Evolutionary conservation across 2,329 filamentous ascomycete species (phyloP).

Genomic region (Diatrype stigma): DNA sequence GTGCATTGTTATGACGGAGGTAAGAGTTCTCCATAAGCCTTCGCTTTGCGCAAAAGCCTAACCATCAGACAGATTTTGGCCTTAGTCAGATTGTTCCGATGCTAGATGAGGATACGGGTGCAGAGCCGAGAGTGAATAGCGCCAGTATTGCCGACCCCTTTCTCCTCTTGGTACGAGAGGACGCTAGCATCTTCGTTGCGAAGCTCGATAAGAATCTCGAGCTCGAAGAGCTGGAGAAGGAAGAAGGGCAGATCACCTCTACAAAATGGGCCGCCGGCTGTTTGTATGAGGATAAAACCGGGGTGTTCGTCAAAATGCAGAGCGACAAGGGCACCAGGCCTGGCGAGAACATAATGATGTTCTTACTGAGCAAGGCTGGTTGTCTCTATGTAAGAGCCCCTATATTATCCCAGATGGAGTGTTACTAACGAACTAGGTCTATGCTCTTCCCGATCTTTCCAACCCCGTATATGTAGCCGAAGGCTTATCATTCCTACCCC

Average conservation of each 20-base stretch:
- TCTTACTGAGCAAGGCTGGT: constrained; percentile 71
- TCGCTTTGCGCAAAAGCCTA: constrained; percentile 1
- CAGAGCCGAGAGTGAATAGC: constrained; percentile 71
- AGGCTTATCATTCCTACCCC: constrained; percentile 72
- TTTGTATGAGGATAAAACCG: constrained; percentile 66
- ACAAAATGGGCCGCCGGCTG: constrained; percentile 81
- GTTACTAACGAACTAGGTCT: constrained; percentile 52
- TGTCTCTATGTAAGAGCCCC: constrained; percentile 62
- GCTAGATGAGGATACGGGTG: constrained; percentile 83
- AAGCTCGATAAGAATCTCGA: constrained; percentile 79
- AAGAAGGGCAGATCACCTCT: constrained; percentile 49
- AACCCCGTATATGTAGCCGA: constrained; percentile 71
- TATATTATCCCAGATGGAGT: not conserved
- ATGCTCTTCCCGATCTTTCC: constrained; percentile 68
- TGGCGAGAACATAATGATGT: constrained; percentile 60
- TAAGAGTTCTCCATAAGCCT: constrained; percentile 40
- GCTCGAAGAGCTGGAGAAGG: constrained; percentile 72
- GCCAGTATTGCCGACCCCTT: constrained; percentile 87
- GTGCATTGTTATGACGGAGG: constrained; percentile 87
- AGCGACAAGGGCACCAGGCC: constrained; percentile 35
- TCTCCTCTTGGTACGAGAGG: constrained; percentile 76
- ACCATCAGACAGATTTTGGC: constrained; percentile 62
- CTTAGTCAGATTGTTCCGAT: constrained; percentile 89
- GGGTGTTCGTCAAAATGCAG: constrained; percentile 45
- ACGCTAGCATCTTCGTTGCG: constrained; percentile 74